Evolutionary conservation across 2,329 filamentous ascomycete genomes (phyloP), one percentile per base, ranked within the genome.

Genomic region (Diaporthe sp.): DNA sequence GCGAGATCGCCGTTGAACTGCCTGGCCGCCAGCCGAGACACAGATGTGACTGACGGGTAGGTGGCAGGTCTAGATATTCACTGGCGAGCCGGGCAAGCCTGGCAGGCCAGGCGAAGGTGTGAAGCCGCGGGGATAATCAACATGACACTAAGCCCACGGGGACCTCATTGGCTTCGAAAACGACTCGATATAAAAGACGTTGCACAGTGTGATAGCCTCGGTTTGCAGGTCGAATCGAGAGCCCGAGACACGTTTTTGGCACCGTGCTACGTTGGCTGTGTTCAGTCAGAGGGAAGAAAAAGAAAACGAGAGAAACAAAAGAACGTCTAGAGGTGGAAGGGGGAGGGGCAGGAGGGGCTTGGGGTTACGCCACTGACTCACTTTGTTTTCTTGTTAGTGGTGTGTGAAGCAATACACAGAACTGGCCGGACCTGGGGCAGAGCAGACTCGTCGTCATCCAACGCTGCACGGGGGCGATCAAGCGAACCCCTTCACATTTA

Each of bases 351-450:
- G 3, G 58, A 28, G 49, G 4, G 65, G 65, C 65, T 55, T 39
- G 65, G 65, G 47, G 47, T 3, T 28, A 51, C 65, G 65, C 65
- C 65, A 70, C 65, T 70, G 65, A 70, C 65, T 70, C 49, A 70
- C 65, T 55, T 70, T 70, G 49, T 70, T 70, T 55, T 70, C 65
- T 55, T 55, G 4, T 55, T 22, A 39, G n/a, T 55, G 31, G 65
- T 70, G 49, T 34, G 65, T 70, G 65, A 70, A 70, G 65, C 65
- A 53, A 70, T 70, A 53, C 65, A 70, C 65, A 70, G 28, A 17
- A 17, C 53, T 55, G 53, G 6, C 53, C 17, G 17, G 53, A 20
- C 53, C 53, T 55, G 28, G 31, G 28, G 28, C 25, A 55, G 51
- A 28, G 22, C 31, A n/a, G 5, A 44, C 9, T 49, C 22, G 65